Evolutionary conservation across 768 basidiomycete genomes (phyloP).

Genomic region (Rickenella mellea): DNA sequence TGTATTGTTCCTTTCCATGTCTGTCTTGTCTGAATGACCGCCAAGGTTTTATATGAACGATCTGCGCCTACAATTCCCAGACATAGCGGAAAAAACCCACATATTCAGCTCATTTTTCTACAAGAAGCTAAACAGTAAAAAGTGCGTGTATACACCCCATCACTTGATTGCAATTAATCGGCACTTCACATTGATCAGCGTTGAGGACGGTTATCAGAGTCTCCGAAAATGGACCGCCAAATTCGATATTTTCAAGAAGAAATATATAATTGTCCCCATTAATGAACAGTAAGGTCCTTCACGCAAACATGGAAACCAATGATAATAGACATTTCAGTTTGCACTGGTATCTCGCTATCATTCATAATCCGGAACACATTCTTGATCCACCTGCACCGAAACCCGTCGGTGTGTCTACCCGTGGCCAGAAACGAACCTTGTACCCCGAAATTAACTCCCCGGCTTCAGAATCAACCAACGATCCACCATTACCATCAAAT

Average conservation of each 20-base stretch:
- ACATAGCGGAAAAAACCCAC: slow-evolving; percentile 65
- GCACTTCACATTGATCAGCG: slow-evolving; percentile 18
- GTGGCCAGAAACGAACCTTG: slow-evolving; percentile 3
- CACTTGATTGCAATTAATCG: background rate
- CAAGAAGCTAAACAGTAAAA: slow-evolving; percentile 77
- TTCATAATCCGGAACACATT: slow-evolving; percentile 66
- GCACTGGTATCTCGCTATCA: slow-evolving; percentile 97
- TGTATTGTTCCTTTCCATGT: slow-evolving; percentile 3
- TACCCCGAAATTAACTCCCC: background rate
- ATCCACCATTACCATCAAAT: background rate
- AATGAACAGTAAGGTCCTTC: slow-evolving; percentile 75
- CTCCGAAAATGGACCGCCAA: slow-evolving; percentile 94
- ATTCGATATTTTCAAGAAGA: slow-evolving; percentile 81
- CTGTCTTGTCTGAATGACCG: background rate
- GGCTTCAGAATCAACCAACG: background rate
- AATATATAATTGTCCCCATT: slow-evolving; percentile 90
- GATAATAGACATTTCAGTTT: slow-evolving; percentile 35
- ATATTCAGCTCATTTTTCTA: slow-evolving; percentile 98
- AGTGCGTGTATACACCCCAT: slow-evolving; percentile 29
- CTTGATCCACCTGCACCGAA: slow-evolving; percentile 36
- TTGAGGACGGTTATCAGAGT: slow-evolving; percentile 64
- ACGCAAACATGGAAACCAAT: background rate
- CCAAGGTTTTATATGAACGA: slow-evolving; percentile 61
- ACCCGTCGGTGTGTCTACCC: slow-evolving; percentile 8
- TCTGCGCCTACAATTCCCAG: slow-evolving; percentile 44